Conservation (phyloP, 2,329 filamentous ascomycete species). For the Trichocomaceae sp. region DNA sequence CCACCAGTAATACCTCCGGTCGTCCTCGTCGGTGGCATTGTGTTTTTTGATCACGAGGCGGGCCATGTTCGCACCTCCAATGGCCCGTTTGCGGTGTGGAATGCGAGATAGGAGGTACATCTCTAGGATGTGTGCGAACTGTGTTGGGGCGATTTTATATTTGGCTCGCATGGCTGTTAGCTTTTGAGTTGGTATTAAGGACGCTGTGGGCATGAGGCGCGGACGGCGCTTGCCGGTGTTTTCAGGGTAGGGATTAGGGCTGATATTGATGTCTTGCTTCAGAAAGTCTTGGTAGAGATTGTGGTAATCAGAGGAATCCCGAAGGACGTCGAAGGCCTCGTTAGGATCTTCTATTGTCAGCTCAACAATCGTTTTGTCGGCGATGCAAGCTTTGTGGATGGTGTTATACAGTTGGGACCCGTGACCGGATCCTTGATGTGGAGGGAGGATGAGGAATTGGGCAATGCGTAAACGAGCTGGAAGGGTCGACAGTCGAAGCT, state of each 20-base stretch:
- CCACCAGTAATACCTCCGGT: constrained; percentile 60
- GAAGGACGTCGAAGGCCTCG: constrained; percentile 59
- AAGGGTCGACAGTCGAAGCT: constrained; percentile 51
- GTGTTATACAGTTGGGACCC: constrained; percentile 73
- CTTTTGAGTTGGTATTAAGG: constrained; percentile 47
- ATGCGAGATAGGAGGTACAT: constrained; percentile 57
- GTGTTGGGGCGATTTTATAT: constrained; percentile 54
- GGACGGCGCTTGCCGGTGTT: constrained; percentile 31
- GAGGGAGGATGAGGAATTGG: constrained; percentile 85
- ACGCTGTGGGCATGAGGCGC: constrained; percentile 43
- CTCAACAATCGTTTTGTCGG: constrained; percentile 64
- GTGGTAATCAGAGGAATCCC: constrained; percentile 56
- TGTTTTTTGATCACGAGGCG: constrained; percentile 44
- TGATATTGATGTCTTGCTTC: constrained; percentile 44
- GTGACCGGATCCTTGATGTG: constrained; percentile 74
- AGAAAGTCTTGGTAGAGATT: constrained; percentile 48
- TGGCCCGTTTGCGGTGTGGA: constrained; percentile 41
- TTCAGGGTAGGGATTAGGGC: constrained; percentile 36
- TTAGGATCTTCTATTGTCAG: constrained; percentile 92
- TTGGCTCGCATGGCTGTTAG: constrained; percentile 46
- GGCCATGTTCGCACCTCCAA: constrained; percentile 46
- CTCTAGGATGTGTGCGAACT: constrained; percentile 57
- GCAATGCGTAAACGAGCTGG: constrained; percentile 79
- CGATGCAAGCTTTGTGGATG: constrained; percentile 65
- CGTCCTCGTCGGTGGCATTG: constrained; percentile 46